phyloP scores from a whole-genome alignment of 208 protist species.

The Phytomonas francai region DNA sequence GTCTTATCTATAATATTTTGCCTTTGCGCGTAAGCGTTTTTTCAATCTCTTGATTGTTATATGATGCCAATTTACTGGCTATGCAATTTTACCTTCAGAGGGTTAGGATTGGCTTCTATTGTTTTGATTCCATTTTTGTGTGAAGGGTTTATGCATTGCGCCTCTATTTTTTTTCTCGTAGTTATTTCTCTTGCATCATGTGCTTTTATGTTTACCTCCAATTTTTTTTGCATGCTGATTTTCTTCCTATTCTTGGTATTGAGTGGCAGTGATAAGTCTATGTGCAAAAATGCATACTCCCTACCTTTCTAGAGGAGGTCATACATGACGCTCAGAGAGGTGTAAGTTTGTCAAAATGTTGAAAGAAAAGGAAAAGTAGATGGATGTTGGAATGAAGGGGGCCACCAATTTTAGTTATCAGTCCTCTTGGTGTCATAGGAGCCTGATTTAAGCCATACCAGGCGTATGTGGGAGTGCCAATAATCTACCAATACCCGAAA shows the following conservation, averaged over 20 bases:
- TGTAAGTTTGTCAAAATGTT: not conserved
- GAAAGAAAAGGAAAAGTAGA: not conserved
- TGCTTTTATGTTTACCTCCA: not conserved
- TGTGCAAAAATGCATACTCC: not conserved
- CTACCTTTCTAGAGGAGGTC: not conserved
- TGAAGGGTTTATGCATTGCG: not conserved
- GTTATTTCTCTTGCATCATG: slow-evolving; percentile 9
- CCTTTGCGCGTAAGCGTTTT: slow-evolving; percentile 7
- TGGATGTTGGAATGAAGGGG: not conserved
- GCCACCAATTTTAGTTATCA: not conserved
- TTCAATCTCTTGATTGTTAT: slow-evolving; percentile 4
- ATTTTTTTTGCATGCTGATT: not conserved
- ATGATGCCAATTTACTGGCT: not conserved
- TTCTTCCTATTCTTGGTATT: not conserved
- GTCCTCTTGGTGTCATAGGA: not conserved
- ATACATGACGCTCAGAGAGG: not conserved
- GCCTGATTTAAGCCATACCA: not conserved
- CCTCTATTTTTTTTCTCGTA: slow-evolving; percentile 8
- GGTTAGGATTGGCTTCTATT: slow-evolving; percentile 6
- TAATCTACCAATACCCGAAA: not conserved
- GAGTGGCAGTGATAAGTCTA: not conserved
- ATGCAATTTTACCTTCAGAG: slow-evolving; percentile 4
- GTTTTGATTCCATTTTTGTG: slow-evolving; percentile 12
- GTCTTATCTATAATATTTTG: not conserved
- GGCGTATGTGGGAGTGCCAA: not conserved